Conservation (phyloP, 1,139 yeast species). For the Yamadazyma siamensis region DNA sequence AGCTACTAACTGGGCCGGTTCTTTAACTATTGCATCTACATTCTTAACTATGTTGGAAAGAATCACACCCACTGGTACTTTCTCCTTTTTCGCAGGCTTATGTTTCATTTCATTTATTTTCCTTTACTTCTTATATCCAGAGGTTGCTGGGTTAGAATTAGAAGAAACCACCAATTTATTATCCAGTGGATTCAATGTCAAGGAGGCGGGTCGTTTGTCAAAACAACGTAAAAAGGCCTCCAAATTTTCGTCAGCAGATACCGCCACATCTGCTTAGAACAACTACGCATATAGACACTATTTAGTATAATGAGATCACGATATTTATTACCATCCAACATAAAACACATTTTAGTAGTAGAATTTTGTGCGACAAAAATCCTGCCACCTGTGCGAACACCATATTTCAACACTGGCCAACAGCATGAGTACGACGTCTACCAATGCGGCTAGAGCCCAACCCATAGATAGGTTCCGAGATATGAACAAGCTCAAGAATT, state of each 20-base stretch:
- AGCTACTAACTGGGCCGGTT: conserved; percentile 96
- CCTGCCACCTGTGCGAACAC: too few species aligned
- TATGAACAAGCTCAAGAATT: conserved; percentile 32
- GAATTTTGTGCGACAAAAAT: too few species aligned
- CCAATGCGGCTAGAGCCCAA: conserved; percentile 6
- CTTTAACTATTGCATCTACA: conserved; percentile 84
- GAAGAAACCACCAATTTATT: conserved; percentile 86
- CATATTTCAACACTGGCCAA: too few species aligned
- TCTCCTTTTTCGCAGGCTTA: conserved; percentile 82
- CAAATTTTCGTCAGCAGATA: conserved; percentile 6
- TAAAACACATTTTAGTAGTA: too few species aligned
- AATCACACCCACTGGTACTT: conserved; percentile 94
- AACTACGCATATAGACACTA: too few species aligned
- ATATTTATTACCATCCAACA: too few species aligned
- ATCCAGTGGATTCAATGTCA: conserved; percentile 80
- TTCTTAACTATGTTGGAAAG: conserved; percentile 90
- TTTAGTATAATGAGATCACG: too few species aligned
- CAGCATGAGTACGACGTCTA: too few species aligned
- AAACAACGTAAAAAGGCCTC: conserved; percentile 33
- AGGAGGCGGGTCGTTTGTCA: conserved; percentile 64
- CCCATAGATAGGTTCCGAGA: conserved; percentile 18
- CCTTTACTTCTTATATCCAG: conserved; percentile 85
- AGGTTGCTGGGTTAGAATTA: conserved; percentile 81
- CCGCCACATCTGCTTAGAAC: background rate
- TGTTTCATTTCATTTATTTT: conserved; percentile 68